Evolutionary conservation across 2,329 filamentous ascomycete genomes (phyloP), one percentile per base, ranked within the genome.

Genomic region (Epichloe uncinata): DNA sequence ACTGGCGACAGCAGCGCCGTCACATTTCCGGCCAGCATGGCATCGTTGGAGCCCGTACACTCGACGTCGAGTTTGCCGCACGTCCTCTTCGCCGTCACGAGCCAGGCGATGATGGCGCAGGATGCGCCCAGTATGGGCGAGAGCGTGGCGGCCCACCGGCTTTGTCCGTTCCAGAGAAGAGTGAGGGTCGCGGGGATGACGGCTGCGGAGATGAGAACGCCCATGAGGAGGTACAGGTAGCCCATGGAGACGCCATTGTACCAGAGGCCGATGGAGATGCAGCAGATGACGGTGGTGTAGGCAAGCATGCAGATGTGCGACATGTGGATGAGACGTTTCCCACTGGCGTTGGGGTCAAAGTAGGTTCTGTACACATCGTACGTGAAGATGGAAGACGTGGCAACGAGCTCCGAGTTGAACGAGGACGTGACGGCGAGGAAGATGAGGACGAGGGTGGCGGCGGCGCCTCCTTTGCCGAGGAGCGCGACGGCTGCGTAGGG

Each of bases 381-480:
- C 0, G 88, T 94, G 67, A 83, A 64, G 66, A 95, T 94, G 8
- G 85, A 89, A 1, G 85, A 91, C 1, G 94, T 87, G 2, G 89
- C 87, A 51, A 95, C 91, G 5, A 95, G 71, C 63, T 95, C 85
- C 0, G 87, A 84, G 1, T 84, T 90, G 55, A 85, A 85, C 0
- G 88, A 85, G 2, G 81, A 87, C 0, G 89, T 95, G 20, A 95
- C 88, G 20, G 90, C 89, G 81, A 95, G 87, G 71, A 95, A 94
- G 49, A 94, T 77, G 55, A 95, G 81, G 11, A 95, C 69, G 1
- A 94, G 74, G 0, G 86, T 88, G 0, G 81, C 86, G 1, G 82
- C 79, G 1, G 88, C 89, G 45, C 89, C 89, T 3, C 87, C 86
- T 57, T 82, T 82, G 1, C 89, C 90, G 6, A 95, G 76, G 8